Evolutionary conservation across 2,329 filamentous ascomycete genomes (phyloP), one percentile per base, ranked within the genome.

Genomic region (Dactylellina leptospora): DNA sequence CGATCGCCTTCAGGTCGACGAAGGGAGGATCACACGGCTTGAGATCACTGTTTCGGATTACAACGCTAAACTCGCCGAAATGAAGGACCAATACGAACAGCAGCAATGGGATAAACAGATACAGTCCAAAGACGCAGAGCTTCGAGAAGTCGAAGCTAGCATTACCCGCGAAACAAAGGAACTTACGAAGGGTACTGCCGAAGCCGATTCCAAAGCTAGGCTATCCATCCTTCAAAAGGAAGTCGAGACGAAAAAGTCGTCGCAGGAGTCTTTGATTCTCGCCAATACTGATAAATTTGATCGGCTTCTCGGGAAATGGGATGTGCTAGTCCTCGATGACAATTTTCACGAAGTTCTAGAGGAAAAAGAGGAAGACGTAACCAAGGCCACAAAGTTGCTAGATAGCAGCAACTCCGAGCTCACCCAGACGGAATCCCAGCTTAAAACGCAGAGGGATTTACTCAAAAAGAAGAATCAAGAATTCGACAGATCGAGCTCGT

Each of bases 221-320:
- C 84, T 99, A 9, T 91, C 96, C 64, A 88, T 90, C 75, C 84
- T 93, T 30, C 92, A 90, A 77, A 93, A 92, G 76, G 90, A 96
- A 77, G 80, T 92, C 25, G 86, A 74, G 88, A 92, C 75, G 86
- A 89, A 61, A 86, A 90, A 78, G 16, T 64, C 54, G 18, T 61
- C 50, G 30, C 56, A 66, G 13, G 61, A 73, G 45, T 33, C 61
- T 2, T 45, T 68, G 11, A 28, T 73, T 13, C 54, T 68, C 20
- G 66, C 75, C 2, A 76, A 96, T 82, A 85, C 84, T 54, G 83
- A 88, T 30, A 90, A 90, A 75, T 83, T 99, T 20, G 83, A 85
- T 10, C 81, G 83, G 9, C 76, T 97, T 28, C 87, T 88, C 23
- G 74, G 79, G 4, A 82, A 84, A 0, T 97, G 92, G 92, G 82